Evolutionary conservation across 2,329 filamentous ascomycete genomes (phyloP).

Genomic region (Periconia sp.): DNA sequence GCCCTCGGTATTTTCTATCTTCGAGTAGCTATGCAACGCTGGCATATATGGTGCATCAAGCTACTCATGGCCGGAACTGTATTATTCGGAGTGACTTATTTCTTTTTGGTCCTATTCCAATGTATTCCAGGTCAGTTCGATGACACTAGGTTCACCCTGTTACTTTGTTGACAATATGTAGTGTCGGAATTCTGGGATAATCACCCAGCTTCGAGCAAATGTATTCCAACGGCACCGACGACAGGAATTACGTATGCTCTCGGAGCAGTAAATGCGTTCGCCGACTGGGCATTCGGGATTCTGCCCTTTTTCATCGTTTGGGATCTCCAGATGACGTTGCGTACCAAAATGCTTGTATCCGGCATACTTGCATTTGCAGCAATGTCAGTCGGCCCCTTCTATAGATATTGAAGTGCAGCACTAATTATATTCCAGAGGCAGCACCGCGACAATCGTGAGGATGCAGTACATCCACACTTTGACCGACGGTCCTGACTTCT

Average conservation of each 20-base stretch:
- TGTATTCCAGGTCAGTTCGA: slow-evolving; percentile 49
- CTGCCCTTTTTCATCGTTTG: slow-evolving; percentile 59
- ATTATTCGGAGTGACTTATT: slow-evolving; percentile 55
- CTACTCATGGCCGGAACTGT: slow-evolving; percentile 54
- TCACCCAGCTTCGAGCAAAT: slow-evolving; percentile 47
- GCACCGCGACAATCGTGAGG: slow-evolving; percentile 57
- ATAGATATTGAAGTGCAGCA: not conserved
- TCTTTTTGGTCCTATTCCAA: slow-evolving; percentile 60
- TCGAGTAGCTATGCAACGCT: slow-evolving; percentile 54
- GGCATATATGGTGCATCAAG: slow-evolving; percentile 56
- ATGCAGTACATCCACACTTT: slow-evolving; percentile 51
- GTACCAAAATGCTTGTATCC: slow-evolving; percentile 59
- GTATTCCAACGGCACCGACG: slow-evolving; percentile 53
- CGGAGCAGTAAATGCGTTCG: slow-evolving; percentile 33
- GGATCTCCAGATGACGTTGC: slow-evolving; percentile 60
- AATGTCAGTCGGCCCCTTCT: slow-evolving; percentile 33
- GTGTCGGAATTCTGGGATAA: slow-evolving; percentile 59
- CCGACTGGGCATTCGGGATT: slow-evolving; percentile 42
- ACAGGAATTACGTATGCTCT: slow-evolving; percentile 57
- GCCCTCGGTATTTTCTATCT: slow-evolving; percentile 62
- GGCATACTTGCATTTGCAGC: slow-evolving; percentile 58
- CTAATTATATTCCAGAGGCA: slow-evolving; percentile 48
- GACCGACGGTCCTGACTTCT: slow-evolving; percentile 48
- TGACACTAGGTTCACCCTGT: not conserved
- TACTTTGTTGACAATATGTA: slow-evolving; percentile 7